Conservation (phyloP, 352 stramenopile genomes). For the Pythium aphanidermatum region DNA sequence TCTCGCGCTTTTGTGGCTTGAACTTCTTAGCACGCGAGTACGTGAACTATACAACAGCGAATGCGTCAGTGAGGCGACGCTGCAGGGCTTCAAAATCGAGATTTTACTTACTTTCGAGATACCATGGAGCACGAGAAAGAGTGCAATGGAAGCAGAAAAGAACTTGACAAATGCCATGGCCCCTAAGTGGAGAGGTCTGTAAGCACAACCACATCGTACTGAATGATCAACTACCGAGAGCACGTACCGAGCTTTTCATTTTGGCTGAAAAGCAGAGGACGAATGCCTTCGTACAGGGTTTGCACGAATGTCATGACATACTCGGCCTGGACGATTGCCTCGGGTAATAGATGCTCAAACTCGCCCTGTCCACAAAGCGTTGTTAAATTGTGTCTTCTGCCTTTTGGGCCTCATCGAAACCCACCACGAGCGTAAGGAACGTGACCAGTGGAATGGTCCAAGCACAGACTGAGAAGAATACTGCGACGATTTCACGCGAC, state of each 20-base stretch:
- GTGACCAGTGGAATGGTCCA: conserved; percentile 38
- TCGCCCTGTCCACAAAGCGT: conserved; percentile 26
- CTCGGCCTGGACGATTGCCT: conserved; percentile 26
- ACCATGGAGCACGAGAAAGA: conserved; percentile 34
- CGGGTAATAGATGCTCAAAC: conserved; percentile 30
- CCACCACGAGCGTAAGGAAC: conserved; percentile 37
- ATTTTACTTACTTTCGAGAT: conserved; percentile 33
- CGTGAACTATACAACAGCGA: conserved; percentile 27
- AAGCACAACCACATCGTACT: not conserved
- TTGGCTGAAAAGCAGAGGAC: conserved; percentile 29
- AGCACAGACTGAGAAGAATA: conserved; percentile 34
- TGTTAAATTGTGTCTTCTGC: no score
- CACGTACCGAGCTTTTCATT: conserved; percentile 21
- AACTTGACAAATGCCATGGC: conserved; percentile 32
- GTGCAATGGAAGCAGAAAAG: conserved; percentile 25
- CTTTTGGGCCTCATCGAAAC: not conserved
- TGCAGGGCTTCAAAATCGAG: no score
- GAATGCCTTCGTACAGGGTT: conserved; percentile 25
- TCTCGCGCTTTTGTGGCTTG: conserved; percentile 24
- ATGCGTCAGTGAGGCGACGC: not conserved
- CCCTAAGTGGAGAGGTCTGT: conserved; percentile 6
- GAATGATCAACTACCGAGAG: not conserved
- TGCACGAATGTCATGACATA: conserved; percentile 35
- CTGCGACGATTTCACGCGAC: conserved; percentile 33
- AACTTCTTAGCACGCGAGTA: conserved; percentile 33